Evolutionary conservation across 139 green algal species (phyloP).

Genomic region (Zygnema cylindricum): DNA sequence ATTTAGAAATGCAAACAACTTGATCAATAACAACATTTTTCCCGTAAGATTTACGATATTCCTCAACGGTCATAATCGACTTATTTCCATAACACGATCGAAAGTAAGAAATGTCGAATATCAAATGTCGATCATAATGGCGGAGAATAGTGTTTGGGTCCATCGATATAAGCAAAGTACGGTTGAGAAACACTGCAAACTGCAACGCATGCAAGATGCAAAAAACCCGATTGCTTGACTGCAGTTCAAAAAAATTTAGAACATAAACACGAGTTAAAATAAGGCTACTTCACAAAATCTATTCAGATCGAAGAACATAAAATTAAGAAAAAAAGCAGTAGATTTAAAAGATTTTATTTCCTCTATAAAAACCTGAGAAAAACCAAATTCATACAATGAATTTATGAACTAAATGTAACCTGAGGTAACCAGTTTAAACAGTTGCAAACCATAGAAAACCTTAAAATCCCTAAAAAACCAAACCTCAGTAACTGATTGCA

Average conservation of each 20-base stretch:
- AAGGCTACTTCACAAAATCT: too few relatives aligned
- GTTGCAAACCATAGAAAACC: too few relatives aligned
- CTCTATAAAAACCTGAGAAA: neutral
- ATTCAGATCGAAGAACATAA: neutral
- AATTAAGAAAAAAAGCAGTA: neutral
- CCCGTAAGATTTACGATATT: neutral
- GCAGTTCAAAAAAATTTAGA: neutral
- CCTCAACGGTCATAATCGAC: neutral
- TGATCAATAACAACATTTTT: neutral
- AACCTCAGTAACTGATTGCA: neutral
- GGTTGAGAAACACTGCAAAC: neutral
- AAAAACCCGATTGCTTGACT: neutral
- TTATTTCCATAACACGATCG: neutral
- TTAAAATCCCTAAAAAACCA: too few relatives aligned
- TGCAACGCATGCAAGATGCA: neutral
- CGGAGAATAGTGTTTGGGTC: neutral
- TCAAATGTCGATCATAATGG: neutral
- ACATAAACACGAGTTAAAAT: too few relatives aligned
- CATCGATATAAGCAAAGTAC: neutral
- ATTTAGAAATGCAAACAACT: neutral
- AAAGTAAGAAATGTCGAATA: neutral
- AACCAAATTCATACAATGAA: too few relatives aligned
- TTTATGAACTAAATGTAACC: too few relatives aligned
- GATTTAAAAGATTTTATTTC: neutral
- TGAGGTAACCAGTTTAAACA: neutral